Base-by-base conservation (phyloP, 129 eudicot genomes). In the Artemisia argyi region DNA sequence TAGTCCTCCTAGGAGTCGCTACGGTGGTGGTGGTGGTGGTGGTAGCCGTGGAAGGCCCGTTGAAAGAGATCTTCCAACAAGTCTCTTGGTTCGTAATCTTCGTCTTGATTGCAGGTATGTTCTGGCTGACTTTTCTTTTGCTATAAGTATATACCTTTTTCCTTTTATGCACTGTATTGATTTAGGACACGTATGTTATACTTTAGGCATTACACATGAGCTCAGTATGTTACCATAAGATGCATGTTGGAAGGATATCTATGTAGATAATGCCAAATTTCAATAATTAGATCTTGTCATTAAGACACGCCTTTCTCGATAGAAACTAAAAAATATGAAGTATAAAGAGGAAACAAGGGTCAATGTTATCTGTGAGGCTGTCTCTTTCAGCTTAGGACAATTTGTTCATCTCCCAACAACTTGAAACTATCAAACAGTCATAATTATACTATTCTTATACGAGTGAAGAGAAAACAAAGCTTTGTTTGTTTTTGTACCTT, bases 61-160 rank as follows among this genome's bases (percentile, higher is more conserved):
- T 52, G 81, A 81, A 8, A 85, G 88, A 64, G 96, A 89, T 80
- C 88, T 80, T 18, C 95, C 97, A 5, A 88, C 97, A 3, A 91
- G 96, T 75, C 89, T 91, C 46, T 77, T 91, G 65, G 97, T 88
- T 35, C 92, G 97, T 18, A 91, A 91, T 80, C 97, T 91, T 76
- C 95, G 96, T 69, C 97, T 83, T 76, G 97, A 91, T 67, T 91
- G 97, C 74, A 76, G 97, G 97, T 88, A 69, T 69, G 58, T 59
- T 67, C 58, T 66, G 20, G 13, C 3, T 39, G 51, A 9, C 57
- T 50, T 1, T 10, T 2, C 44, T 14, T 19, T 15, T 68, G n/a
- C 32, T 22, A 4, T 3, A 14, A 26, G 24, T 46, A 20, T n/a
- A 20, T 26, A 5, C 61, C 12, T 53, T 50, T 3, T 70, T 39